A percentile compares a stretch with the other conserved stretches of the same genome.
These are phyloP conservation scores for Buxus sempervirens DNA, from an alignment of 164 flowering plant species.

Conservation along the genomic window DNA sequence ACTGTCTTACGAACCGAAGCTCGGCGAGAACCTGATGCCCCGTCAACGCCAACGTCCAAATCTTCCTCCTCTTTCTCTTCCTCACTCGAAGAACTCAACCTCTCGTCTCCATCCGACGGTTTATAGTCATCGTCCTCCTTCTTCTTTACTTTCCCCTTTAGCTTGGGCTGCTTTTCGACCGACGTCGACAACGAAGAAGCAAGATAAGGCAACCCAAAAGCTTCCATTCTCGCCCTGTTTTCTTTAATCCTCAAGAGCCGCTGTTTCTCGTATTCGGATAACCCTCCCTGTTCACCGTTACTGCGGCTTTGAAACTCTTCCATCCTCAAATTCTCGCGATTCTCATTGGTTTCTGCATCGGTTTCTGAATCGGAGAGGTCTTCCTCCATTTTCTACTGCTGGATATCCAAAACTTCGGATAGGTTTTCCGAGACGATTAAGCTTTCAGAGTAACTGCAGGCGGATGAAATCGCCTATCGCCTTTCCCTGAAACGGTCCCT, in stretches of 20 bases:
- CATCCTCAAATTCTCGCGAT: slow-evolving; percentile 17
- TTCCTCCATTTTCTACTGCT: slow-evolving; percentile 12
- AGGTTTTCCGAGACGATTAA: background rate
- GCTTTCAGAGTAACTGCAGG: no score
- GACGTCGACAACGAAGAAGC: slow-evolving; percentile 46
- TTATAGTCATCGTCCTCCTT: slow-evolving; percentile 61
- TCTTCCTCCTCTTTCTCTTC: slow-evolving; percentile 37
- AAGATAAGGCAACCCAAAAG: slow-evolving; percentile 54
- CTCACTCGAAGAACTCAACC: slow-evolving; percentile 27
- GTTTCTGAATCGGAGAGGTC: slow-evolving; percentile 24
- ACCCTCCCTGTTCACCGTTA: slow-evolving; percentile 3
- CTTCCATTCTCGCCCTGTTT: slow-evolving; percentile 66
- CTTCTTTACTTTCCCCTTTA: slow-evolving; percentile 30
- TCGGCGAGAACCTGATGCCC: slow-evolving; percentile 19
- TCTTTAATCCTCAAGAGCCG: slow-evolving; percentile 54
- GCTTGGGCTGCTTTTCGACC: slow-evolving; percentile 15
- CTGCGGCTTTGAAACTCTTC: slow-evolving; percentile 19
- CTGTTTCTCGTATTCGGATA: slow-evolving; percentile 71
- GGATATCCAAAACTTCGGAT: background rate
- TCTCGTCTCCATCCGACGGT: slow-evolving; percentile 41
- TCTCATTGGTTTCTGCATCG: slow-evolving; percentile 30
- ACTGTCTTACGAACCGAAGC: slow-evolving; percentile 23
- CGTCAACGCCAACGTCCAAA: slow-evolving; percentile 14
- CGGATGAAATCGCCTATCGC: no score
- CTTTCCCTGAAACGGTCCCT: no score